Evolutionary conservation across 2,329 filamentous ascomycete genomes (phyloP).

Genomic region (Zalaria obscura): DNA sequence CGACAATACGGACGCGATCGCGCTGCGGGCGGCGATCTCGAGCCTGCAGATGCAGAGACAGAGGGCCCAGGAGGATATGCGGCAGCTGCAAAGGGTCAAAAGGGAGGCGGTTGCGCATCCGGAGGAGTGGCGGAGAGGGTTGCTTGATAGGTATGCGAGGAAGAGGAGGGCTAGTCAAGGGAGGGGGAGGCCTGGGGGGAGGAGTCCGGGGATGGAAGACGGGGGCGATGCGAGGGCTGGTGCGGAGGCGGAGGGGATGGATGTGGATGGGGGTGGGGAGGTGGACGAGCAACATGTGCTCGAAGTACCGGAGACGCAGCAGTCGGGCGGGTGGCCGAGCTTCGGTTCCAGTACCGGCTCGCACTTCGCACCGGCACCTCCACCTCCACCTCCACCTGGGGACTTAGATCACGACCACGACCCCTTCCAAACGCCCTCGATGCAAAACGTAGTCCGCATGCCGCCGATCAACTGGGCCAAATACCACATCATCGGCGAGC

Average conservation of each 20-base stretch:
- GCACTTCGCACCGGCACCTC: neutral
- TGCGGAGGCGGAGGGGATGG: slow-evolving; percentile 11
- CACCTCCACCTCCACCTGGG: slow-evolving; percentile 1
- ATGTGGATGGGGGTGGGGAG: slow-evolving; percentile 15
- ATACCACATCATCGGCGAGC: slow-evolving; percentile 77
- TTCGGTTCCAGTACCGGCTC: slow-evolving; percentile 5
- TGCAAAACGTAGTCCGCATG: slow-evolving; percentile 72
- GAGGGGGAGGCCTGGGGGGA: too few relatives aligned
- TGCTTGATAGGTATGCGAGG: too few relatives aligned
- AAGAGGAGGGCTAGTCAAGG: too few relatives aligned
- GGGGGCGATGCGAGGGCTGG: neutral
- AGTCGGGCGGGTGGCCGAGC: slow-evolving; percentile 6
- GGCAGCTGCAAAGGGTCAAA: slow-evolving; percentile 54
- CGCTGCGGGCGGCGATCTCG: slow-evolving; percentile 70
- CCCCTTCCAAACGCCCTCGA: slow-evolving; percentile 51
- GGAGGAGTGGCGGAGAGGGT: slow-evolving; percentile 39
- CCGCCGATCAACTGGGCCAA: slow-evolving; percentile 91
- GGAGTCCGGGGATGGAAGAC: too few relatives aligned
- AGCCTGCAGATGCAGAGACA: slow-evolving; percentile 76
- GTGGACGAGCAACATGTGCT: slow-evolving; percentile 13
- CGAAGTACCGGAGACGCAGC: slow-evolving; percentile 4
- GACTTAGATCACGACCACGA: neutral
- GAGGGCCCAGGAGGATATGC: slow-evolving; percentile 63
- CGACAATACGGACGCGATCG: slow-evolving; percentile 73
- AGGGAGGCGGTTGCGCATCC: slow-evolving; percentile 57